Conservation (phyloP, 306 rosid species). For the Trichosanthes truncata region DNA sequence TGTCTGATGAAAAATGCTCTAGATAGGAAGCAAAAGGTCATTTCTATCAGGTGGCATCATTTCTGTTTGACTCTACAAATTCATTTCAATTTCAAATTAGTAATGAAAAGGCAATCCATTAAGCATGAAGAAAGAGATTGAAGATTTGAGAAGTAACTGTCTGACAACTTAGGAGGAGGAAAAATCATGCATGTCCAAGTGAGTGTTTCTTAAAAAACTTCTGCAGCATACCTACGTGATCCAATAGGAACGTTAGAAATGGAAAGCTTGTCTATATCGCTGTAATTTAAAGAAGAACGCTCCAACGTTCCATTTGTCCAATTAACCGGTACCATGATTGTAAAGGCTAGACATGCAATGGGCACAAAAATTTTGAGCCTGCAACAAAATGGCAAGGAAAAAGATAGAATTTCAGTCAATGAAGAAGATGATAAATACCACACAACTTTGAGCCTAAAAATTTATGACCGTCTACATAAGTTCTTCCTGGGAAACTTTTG, state of each 20-base stretch:
- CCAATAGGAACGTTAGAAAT: constrained; percentile 82
- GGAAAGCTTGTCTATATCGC: constrained; percentile 79
- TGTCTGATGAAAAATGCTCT: not conserved
- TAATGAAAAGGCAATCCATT: not conserved
- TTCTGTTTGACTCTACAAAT: not conserved
- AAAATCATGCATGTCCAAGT: not conserved
- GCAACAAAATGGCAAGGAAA: constrained; percentile 18
- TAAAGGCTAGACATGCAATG: constrained; percentile 60
- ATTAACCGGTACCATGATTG: constrained; percentile 85
- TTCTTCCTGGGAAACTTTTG: not conserved
- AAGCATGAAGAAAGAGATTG: not conserved
- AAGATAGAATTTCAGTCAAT: not conserved
- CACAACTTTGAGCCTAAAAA: not conserved
- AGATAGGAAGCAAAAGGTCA: not conserved
- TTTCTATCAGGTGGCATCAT: not conserved
- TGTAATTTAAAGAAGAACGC: constrained; percentile 48
- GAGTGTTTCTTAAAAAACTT: not conserved
- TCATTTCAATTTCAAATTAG: not conserved
- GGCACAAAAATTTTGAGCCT: constrained; percentile 93
- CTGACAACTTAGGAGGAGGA: not conserved
- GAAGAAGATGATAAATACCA: not conserved
- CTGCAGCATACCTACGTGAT: constrained; percentile 51
- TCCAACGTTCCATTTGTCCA: constrained; percentile 82
- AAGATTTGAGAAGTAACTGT: not conserved
- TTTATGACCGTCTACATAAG: not conserved